These are phyloP conservation scores for Podaxis sp. DNA, from an alignment of 768 basidiomycete species.

Conservation along the genomic window DNA sequence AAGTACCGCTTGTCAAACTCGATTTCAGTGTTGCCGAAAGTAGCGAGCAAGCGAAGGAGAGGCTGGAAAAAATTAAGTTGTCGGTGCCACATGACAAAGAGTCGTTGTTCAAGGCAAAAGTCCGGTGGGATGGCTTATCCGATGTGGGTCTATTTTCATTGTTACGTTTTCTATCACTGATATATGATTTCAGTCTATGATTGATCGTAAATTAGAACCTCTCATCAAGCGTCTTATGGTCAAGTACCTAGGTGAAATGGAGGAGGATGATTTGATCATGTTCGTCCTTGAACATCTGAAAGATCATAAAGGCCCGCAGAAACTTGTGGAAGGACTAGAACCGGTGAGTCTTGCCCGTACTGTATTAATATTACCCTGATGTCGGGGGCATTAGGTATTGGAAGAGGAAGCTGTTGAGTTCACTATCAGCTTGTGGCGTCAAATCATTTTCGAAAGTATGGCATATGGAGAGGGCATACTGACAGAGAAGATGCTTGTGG, in stretches of 20 bases:
- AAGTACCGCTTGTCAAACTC: conserved; percentile 84
- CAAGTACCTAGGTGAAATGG: conserved; percentile 87
- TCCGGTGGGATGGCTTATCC: conserved; percentile 88
- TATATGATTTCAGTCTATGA: conserved; percentile 53
- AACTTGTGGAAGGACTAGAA: conserved; percentile 87
- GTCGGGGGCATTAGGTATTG: conserved; percentile 59
- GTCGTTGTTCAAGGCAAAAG: conserved; percentile 76
- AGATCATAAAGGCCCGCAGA: conserved; percentile 83
- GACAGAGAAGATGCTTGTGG: conserved; percentile 83
- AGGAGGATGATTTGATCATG: conserved; percentile 93
- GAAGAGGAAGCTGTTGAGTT: conserved; percentile 89
- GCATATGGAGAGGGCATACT: conserved; percentile 88
- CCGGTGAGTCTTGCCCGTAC: conserved; percentile 59
- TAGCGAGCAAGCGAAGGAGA: conserved; percentile 75
- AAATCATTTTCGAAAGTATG: conserved; percentile 94
- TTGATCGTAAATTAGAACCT: conserved; percentile 85
- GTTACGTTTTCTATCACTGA: conserved; percentile 19
- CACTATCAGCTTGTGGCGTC: conserved; percentile 81
- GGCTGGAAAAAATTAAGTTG: conserved; percentile 72
- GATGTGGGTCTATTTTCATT: conserved; percentile 59
- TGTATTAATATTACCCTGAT: background rate
- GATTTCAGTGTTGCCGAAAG: conserved; percentile 85
- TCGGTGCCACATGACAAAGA: conserved; percentile 80
- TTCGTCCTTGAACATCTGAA: conserved; percentile 92
- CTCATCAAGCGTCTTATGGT: conserved; percentile 81